phyloP scores from a whole-genome alignment of 192 early-diverging fungal species.

The Backusella westeae region DNA sequence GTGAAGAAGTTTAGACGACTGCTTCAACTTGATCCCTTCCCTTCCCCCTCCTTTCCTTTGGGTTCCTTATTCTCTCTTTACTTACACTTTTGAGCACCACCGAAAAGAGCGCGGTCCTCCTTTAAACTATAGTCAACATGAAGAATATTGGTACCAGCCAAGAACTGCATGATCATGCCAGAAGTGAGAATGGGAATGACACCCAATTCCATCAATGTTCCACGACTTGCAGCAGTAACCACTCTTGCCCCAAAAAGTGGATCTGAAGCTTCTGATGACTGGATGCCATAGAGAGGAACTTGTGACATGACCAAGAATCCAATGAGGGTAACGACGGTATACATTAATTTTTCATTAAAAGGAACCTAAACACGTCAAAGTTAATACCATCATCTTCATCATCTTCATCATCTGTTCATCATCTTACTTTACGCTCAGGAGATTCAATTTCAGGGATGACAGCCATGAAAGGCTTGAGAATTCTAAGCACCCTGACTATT shows the following conservation, averaged over 20 bases:
- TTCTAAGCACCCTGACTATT: constrained; percentile 89
- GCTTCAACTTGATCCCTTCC: constrained; percentile 41
- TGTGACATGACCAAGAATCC: constrained; percentile 99
- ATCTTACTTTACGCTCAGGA: constrained; percentile 90
- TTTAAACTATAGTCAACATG: constrained; percentile 99
- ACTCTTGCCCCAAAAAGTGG: constrained; percentile 99
- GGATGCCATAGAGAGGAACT: constrained; percentile 99
- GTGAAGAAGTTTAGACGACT: constrained; percentile 37
- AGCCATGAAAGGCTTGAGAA: constrained; percentile 96
- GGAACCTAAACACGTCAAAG: constrained; percentile 61
- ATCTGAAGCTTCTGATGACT: constrained; percentile 97
- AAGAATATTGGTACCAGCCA: constrained; percentile 98
- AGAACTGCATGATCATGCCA: constrained; percentile 99
- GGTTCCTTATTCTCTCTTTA: neutral
- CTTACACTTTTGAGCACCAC: constrained; percentile 95
- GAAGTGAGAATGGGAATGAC: constrained; percentile 99
- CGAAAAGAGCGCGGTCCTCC: constrained; percentile 97
- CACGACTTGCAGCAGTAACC: constrained; percentile 97
- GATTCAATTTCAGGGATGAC: constrained; percentile 96
- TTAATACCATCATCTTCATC: neutral
- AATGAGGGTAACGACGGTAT: constrained; percentile 98
- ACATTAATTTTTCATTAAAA: constrained; percentile 97
- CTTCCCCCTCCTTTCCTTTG: neutral
- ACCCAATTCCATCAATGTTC: constrained; percentile 99
- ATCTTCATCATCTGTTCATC: neutral